These are phyloP conservation scores for Trichocomaceae sp. DNA, from an alignment of 2,329 filamentous ascomycete species.

Conservation along the genomic window DNA sequence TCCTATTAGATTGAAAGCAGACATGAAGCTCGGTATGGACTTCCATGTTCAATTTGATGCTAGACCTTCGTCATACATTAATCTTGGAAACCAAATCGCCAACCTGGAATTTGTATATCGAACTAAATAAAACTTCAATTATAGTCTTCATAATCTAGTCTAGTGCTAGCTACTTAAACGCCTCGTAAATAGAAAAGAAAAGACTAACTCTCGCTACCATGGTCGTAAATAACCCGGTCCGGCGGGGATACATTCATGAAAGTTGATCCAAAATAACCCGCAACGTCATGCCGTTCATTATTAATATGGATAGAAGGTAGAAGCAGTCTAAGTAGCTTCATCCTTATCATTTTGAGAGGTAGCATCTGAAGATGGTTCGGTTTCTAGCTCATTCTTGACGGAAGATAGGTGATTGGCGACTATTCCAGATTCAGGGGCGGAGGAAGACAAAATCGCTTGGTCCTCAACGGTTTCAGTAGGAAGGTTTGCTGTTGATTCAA, in stretches of 20 bases:
- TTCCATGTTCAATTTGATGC: background rate
- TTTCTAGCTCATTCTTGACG: background rate
- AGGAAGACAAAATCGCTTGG: background rate
- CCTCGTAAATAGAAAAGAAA: background rate
- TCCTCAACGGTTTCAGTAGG: background rate
- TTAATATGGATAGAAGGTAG: background rate
- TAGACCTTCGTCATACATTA: background rate
- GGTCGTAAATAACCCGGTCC: background rate
- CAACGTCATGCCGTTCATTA: background rate
- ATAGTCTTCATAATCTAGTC: background rate
- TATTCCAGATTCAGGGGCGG: background rate
- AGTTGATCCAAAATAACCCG: background rate
- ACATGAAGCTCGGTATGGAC: background rate
- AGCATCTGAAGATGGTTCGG: background rate
- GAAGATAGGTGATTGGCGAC: background rate
- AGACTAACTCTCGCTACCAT: background rate
- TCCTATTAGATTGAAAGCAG: background rate
- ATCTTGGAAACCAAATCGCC: background rate
- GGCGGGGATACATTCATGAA: conserved; percentile 3
- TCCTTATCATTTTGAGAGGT: background rate
- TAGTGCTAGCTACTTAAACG: background rate
- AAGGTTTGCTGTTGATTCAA: background rate
- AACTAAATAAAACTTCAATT: background rate
- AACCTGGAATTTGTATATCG: background rate
- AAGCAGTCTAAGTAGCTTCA: background rate